Percentiles rank a stretch among this genome's conserved stretches.
These are phyloP conservation scores for Carex parvula DNA, from an alignment of 176 grass and related monocot genomes.

Conservation along the genomic window DNA sequence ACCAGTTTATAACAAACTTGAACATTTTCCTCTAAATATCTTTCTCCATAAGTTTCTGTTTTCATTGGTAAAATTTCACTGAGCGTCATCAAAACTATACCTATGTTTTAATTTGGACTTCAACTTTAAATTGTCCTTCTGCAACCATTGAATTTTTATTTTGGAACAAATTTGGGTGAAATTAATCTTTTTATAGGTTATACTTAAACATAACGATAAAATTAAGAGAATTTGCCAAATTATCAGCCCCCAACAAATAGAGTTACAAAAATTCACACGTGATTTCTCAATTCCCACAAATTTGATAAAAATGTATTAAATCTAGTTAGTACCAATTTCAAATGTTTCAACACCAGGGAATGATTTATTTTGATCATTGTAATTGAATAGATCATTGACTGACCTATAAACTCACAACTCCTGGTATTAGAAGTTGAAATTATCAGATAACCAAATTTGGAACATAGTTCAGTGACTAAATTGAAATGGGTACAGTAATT, in stretches of 20 bases:
- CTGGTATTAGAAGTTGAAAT: not conserved
- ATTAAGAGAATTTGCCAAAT: not conserved
- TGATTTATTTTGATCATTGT: not conserved
- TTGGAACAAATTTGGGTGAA: not conserved
- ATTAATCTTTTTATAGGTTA: not conserved
- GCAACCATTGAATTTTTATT: not conserved
- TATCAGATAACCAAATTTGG: not conserved
- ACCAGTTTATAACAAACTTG: not conserved
- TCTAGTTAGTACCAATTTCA: not conserved
- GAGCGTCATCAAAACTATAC: not conserved
- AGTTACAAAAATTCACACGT: not conserved
- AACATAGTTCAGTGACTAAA: not conserved
- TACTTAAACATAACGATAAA: not conserved
- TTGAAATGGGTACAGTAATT: not conserved
- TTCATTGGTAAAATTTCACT: not conserved
- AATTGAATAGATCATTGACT: not conserved
- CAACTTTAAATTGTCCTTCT: not conserved
- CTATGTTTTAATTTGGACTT: not conserved
- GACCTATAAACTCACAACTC: not conserved
- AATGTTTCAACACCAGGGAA: not conserved
- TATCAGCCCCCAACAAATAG: not conserved
- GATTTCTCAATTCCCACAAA: not conserved
- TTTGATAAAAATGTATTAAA: not conserved
- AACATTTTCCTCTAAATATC: not conserved
- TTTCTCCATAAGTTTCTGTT: not conserved